phyloP scores from a whole-genome alignment of 2,329 filamentous ascomycete species.

The Fusarium newnesense region DNA sequence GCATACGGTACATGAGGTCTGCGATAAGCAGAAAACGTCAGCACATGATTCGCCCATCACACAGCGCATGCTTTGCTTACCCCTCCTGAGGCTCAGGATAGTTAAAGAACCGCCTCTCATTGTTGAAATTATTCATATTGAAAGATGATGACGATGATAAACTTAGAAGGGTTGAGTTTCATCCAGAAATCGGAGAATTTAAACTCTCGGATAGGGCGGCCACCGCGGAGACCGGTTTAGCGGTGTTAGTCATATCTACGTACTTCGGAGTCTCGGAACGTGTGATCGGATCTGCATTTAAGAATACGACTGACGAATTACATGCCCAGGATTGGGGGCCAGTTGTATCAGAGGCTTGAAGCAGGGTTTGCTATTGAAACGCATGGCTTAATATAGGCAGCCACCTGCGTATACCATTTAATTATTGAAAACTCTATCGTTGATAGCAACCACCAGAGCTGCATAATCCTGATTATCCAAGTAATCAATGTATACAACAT shows the following conservation, averaged over 20 bases:
- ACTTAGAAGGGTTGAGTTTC: background rate
- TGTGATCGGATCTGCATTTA: constrained; percentile 17
- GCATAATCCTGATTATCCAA: constrained; percentile 9
- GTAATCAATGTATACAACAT: constrained; percentile 20
- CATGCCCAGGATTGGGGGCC: background rate
- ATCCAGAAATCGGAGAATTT: constrained; percentile 9
- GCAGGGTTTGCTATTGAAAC: background rate
- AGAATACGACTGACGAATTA: constrained; percentile 1
- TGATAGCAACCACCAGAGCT: constrained; percentile 10
- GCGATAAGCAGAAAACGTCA: constrained; percentile 14
- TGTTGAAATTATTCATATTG: constrained; percentile 8
- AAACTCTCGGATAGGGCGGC: constrained; percentile 21
- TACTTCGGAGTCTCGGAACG: constrained; percentile 11
- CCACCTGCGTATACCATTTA: background rate
- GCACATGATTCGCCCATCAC: background rate
- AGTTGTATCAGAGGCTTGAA: background rate
- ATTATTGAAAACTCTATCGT: constrained; percentile 18
- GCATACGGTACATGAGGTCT: constrained; percentile 35
- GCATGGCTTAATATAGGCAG: background rate
- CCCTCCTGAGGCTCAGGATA: constrained; percentile 35
- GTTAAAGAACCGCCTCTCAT: constrained; percentile 30
- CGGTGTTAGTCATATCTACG: constrained; percentile 22
- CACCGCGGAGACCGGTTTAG: constrained; percentile 23
- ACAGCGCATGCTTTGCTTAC: constrained; percentile 14
- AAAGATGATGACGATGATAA: background rate